A percentile compares a stretch with the other conserved stretches of the same genome.
Conservation (phyloP, 148 eudicot species). For the Chenopodium berlandieri region DNA sequence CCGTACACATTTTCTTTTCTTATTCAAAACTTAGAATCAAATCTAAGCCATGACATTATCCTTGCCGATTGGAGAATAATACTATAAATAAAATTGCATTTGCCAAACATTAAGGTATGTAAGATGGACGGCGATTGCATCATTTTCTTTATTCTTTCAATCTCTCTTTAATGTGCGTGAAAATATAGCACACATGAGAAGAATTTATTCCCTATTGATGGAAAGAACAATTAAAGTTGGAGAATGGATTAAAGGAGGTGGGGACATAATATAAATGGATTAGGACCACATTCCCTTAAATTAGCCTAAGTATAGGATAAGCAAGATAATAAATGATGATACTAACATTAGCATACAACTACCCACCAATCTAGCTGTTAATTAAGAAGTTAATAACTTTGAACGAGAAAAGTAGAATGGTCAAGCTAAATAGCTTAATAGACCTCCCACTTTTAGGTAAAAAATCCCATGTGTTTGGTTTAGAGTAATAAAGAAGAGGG, state of each 20-base stretch:
- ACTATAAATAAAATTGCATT: too few relatives aligned
- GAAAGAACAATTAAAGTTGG: background rate
- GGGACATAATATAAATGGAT: background rate
- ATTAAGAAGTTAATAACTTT: background rate
- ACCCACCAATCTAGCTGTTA: conserved; percentile 21
- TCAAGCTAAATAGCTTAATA: background rate
- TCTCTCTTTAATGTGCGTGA: background rate
- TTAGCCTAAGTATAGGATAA: conserved; percentile 3
- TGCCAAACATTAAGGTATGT: background rate
- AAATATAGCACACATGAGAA: conserved; percentile 10
- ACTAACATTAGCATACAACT: conserved; percentile 21
- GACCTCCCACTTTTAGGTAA: background rate
- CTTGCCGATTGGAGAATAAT: too few relatives aligned
- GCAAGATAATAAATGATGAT: conserved; percentile 16
- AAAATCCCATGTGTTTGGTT: conserved; percentile 20
- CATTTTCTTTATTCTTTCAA: background rate
- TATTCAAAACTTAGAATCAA: too few relatives aligned
- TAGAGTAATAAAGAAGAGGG: background rate
- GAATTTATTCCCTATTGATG: conserved; percentile 17
- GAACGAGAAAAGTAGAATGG: background rate
- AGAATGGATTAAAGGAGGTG: background rate
- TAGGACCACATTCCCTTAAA: conserved; percentile 20
- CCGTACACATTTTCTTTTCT: too few relatives aligned
- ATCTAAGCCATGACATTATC: too few relatives aligned
- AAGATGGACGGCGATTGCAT: background rate